These are phyloP conservation scores for Fusarium anthophilum DNA, from an alignment of 2,329 filamentous ascomycete genomes.

Conservation along the genomic window DNA sequence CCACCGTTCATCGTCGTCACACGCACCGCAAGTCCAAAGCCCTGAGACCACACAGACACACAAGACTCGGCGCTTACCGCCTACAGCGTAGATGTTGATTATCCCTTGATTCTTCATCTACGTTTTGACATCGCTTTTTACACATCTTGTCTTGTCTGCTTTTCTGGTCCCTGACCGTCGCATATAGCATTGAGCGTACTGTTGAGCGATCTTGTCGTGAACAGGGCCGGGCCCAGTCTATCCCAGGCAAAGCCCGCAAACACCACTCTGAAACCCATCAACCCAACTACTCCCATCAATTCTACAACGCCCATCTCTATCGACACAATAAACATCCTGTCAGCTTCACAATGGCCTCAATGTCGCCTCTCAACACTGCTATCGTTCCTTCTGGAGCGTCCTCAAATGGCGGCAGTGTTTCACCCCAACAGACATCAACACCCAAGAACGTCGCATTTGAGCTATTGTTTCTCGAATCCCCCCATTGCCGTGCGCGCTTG, in stretches of 20 bases:
- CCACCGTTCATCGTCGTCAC: slow-evolving; percentile 40
- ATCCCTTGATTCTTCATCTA: slow-evolving; percentile 38
- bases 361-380: slow-evolving; percentile 54
- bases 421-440: slow-evolving; percentile 57
- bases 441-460: slow-evolving; percentile 84
- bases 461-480: slow-evolving; percentile 73
- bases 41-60: slow-evolving; percentile 39
- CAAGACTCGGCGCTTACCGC: slow-evolving; percentile 49
- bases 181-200: slow-evolving; percentile 38
- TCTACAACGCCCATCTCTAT: slow-evolving; percentile 33
- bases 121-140: slow-evolving; percentile 25
- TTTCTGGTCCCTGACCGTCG: slow-evolving; percentile 39
- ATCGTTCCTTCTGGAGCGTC: slow-evolving; percentile 48
- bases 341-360: slow-evolving; percentile 55
- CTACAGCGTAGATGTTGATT: slow-evolving; percentile 44
- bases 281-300: slow-evolving; percentile 28
- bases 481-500: slow-evolving; percentile 76
- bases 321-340: slow-evolving; percentile 41
- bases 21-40: slow-evolving; percentile 45
- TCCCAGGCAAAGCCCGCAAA: slow-evolving; percentile 49
- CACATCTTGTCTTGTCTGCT: slow-evolving; percentile 26
- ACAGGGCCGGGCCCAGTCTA: slow-evolving; percentile 39
- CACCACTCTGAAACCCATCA: slow-evolving; percentile 38
- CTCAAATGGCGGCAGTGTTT: slow-evolving; percentile 56
- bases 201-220: slow-evolving; percentile 44